Percentiles rank a stretch among this genome's conserved stretches.
Conservation (phyloP, 2,329 filamentous ascomycete genomes). For the Ceratocystis destructans region DNA sequence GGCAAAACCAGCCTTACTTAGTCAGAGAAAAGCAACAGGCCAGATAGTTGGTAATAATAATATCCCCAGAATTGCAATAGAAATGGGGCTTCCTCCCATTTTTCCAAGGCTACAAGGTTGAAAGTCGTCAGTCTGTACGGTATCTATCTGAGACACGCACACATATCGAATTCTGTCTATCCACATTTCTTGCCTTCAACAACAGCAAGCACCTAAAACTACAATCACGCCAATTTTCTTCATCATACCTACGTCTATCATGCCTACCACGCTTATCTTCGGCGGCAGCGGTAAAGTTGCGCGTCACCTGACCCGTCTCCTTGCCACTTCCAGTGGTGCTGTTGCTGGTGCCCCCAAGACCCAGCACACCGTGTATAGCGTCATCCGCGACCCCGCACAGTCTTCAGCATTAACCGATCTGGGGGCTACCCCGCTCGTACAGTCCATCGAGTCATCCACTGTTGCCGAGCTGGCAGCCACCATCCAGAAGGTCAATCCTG, state of each 20-base stretch:
- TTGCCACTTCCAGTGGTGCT: neutral
- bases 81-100: neutral
- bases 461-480: slow-evolving; percentile 28
- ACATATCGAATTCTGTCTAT: neutral
- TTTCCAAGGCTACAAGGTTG: no score
- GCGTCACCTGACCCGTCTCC: slow-evolving; percentile 21
- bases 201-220: no score
- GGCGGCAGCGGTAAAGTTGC: slow-evolving; percentile 24
- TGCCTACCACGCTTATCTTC: slow-evolving; percentile 23
- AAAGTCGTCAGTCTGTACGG: no score
- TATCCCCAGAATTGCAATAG: no score
- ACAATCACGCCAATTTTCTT: neutral
- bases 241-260: slow-evolving; percentile 14
- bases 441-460: slow-evolving; percentile 30
- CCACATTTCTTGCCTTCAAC: no score
- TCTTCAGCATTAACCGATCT: slow-evolving; percentile 27
- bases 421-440: slow-evolving; percentile 31
- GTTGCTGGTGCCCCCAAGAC: slow-evolving; percentile 15
- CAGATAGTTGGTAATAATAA: no score
- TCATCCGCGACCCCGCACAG: slow-evolving; percentile 27
- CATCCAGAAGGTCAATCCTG: slow-evolving; percentile 26
- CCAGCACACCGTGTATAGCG: slow-evolving; percentile 22
- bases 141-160: neutral
- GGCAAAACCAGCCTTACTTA: neutral
- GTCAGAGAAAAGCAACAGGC: neutral